Evolutionary conservation across 1,284 basidiomycete species (phyloP).

Genomic region (Naganishia sp.): DNA sequence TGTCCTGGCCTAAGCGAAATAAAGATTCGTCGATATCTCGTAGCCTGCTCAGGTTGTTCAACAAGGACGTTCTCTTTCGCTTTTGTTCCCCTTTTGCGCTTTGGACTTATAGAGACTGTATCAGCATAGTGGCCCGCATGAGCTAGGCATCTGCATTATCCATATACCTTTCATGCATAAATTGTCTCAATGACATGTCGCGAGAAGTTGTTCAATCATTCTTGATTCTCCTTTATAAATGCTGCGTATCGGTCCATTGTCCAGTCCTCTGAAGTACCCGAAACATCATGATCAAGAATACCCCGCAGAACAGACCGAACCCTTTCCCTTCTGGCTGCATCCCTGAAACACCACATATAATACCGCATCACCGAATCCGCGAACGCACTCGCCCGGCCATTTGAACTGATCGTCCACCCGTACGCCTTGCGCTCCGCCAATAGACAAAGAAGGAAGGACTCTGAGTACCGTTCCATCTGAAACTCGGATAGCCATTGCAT

Average conservation of each 20-base stretch:
- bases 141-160: slow-evolving; percentile 8
- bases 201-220: background rate
- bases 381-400: slow-evolving; percentile 21
- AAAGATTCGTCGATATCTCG: background rate
- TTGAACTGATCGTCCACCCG: slow-evolving; percentile 21
- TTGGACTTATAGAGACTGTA: slow-evolving; percentile 25
- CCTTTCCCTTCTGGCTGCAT: slow-evolving; percentile 1
- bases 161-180: slow-evolving; percentile 12
- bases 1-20: slow-evolving; percentile 26
- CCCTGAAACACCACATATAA: slow-evolving; percentile 31
- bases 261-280: background rate
- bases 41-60: background rate
- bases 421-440: slow-evolving; percentile 27
- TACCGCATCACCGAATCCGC: slow-evolving; percentile 25
- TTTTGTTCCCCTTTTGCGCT: slow-evolving; percentile 9
- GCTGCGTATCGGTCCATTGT: background rate
- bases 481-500: slow-evolving; percentile 70
- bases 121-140: slow-evolving; percentile 24
- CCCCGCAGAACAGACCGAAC: slow-evolving; percentile 8
- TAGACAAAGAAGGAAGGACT: slow-evolving; percentile 22
- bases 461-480: slow-evolving; percentile 38
- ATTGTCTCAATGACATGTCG: no score
- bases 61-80: slow-evolving; percentile 9
- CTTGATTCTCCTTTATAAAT: background rate
- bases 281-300: slow-evolving; percentile 13